Evolutionary conservation across 257 asterid species (phyloP), one percentile per base, ranked within the genome.

Genomic region (Solanum pimpinellifolium): DNA sequence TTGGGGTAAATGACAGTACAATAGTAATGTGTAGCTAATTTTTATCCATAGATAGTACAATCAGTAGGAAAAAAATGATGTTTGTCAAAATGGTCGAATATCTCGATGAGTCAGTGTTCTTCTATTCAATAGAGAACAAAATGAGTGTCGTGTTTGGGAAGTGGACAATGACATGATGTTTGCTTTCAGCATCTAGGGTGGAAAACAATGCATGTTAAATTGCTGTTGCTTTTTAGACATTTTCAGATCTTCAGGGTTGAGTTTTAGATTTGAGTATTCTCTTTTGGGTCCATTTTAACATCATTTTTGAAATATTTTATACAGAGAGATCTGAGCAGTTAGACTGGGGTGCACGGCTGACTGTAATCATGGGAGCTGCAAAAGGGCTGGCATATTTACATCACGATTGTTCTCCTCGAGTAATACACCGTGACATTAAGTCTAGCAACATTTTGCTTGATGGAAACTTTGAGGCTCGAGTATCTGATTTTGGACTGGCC

Each of bases 351-450:
- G 92, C 97, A 86, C 96, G 99, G 76, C 88, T 95, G 86, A 94
- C 94, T 88, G 92, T 96, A 87, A 92, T 96, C 68, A 90, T 92
- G 93, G 99, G 99, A 92, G 98, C 99, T 86, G 98, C 98, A 52
- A 94, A 95, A 91, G 98, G 99, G 87, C 93, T 96, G 16, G 97
- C 98, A 16, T 96, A 96, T 92, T 91, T 96, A 90, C 99, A 96
- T 92, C 99, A 94, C 90, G 98, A 96, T 85, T 96, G 98, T 91
- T 93, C 98, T 20, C 99, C 99, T 87, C 93, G 99, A 85, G 94
- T 96, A 78, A 93, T 96, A 75, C 99, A 96, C 88, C 95, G 99
- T 41, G 99, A 96, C 91, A 96, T 95, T 86, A 96, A 96, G 92
- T 89, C 99, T 9, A 96, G 98, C 94, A 96, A 96, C 91, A 94